Evolutionary conservation across 257 asterid species (phyloP).

Genomic region (Gardenia jasminoides): DNA sequence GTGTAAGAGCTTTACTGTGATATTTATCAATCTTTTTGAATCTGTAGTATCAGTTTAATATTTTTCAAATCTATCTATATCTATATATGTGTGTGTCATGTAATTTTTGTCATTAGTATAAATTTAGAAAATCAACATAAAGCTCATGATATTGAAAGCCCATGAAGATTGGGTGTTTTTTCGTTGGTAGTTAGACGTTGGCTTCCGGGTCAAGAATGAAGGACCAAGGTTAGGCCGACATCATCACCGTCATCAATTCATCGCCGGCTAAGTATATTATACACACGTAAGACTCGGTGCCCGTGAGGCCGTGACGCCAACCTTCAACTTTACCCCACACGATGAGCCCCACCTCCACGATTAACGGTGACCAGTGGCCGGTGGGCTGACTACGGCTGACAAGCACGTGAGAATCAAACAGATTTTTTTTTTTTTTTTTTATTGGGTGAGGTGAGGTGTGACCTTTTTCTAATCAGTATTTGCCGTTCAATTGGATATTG

Average conservation of each 20-base stretch:
- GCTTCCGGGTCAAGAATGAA: too few species aligned
- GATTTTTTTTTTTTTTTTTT: neutral
- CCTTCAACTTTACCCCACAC: neutral
- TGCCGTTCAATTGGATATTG: neutral
- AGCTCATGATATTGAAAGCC: too few species aligned
- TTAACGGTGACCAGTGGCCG: neutral
- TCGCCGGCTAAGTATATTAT: neutral
- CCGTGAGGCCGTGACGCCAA: neutral
- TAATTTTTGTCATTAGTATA: too few species aligned
- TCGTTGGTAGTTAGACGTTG: too few species aligned
- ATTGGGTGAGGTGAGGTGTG: too few species aligned
- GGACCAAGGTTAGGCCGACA: neutral
- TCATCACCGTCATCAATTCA: neutral
- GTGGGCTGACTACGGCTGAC: neutral
- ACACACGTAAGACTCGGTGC: neutral
- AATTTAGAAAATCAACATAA: too few species aligned
- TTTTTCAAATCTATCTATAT: too few species aligned
- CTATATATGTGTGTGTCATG: too few species aligned
- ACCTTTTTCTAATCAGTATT: neutral
- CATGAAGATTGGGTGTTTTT: too few species aligned
- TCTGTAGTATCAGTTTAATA: too few species aligned
- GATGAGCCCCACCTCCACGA: neutral
- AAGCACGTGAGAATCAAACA: neutral
- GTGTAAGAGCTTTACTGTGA: too few species aligned
- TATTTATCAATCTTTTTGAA: too few species aligned